Base-by-base conservation (phyloP, 805 yeast genomes). In the Candida suzukii region DNA sequence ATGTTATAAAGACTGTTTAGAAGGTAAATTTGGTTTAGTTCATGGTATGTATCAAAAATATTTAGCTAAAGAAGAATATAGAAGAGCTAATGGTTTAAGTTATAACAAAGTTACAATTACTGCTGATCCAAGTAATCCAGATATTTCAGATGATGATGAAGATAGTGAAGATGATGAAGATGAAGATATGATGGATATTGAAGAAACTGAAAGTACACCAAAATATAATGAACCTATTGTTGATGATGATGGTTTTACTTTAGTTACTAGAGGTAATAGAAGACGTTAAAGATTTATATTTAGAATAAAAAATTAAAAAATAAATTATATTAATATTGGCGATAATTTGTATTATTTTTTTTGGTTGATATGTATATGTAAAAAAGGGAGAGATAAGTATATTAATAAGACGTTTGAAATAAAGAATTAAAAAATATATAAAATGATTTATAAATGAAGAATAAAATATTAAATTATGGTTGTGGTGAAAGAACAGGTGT, bases 241-340 rank as follows among this genome's bases (percentile, higher is more conserved):
- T 9, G 98, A 91, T 57, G 98, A 91, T 27, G 98, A 91, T 57
- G 99, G 98, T 1, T 91, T 91, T 56, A 93, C 88, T 52, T 63
- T 88, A 46, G 97, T 91, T 3, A 88, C 80, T 53, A 80, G 76
- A 55, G 80, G 77, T 54, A 80, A 84, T n/a, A 71, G 73, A 59
- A 72, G 73, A 59, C 63, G 70, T 50, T 54, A 37, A 33, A 24
- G n/a, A 27, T 27, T 12, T 27, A 27, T 11, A 27, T 27, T 10
- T 27, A 27, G 5, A 11, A 8, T 8, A 14, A 27, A 8, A n/a
- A n/a, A n/a, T 29, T n/a, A 3, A 16, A 3, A 29, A 14, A 16
- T 29, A 14, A 14, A 29, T n/a, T n/a, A 29, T 29, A n/a, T 26
- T n/a, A n/a, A n/a, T n/a, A n/a, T n/a, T n/a, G n/a, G n/a, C n/a